phyloP scores from a whole-genome alignment of 345 rosid genomes.

The Ceriops zippeliana region DNA sequence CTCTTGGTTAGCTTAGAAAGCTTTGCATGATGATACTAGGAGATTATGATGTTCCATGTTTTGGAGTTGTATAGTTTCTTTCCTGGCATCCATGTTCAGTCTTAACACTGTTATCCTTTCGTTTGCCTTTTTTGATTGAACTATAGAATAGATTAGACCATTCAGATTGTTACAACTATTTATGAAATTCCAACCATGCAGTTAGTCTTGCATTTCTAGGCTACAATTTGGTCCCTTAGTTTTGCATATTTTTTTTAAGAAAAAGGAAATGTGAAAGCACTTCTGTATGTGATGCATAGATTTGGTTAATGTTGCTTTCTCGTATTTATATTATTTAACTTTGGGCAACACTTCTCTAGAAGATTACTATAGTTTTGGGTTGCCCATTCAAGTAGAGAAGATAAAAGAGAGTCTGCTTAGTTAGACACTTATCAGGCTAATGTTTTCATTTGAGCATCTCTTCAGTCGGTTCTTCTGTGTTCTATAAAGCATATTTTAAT shows the following conservation, averaged over 20 bases:
- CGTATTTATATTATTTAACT: neutral
- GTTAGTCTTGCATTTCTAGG: no score
- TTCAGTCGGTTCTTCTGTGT: neutral
- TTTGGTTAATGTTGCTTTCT: neutral
- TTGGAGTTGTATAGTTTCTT: neutral
- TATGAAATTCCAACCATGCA: neutral
- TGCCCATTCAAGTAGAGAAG: no score
- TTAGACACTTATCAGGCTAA: no score
- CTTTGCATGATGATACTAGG: neutral
- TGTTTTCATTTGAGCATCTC: neutral
- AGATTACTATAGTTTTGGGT: no score
- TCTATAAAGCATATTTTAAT: conserved; percentile 5
- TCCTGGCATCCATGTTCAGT: neutral
- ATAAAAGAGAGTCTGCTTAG: no score
- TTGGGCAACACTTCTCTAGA: neutral
- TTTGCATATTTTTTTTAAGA: no score
- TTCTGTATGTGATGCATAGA: neutral
- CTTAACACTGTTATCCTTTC: neutral
- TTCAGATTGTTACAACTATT: neutral
- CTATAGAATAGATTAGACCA: neutral
- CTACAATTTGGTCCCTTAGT: no score
- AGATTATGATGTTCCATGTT: no score
- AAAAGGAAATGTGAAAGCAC: no score
- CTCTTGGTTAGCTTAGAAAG: neutral
- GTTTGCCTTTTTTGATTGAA: neutral